These are phyloP conservation scores for Anisodus acutangulus DNA, from an alignment of 257 asterid species.

Conservation along the genomic window DNA sequence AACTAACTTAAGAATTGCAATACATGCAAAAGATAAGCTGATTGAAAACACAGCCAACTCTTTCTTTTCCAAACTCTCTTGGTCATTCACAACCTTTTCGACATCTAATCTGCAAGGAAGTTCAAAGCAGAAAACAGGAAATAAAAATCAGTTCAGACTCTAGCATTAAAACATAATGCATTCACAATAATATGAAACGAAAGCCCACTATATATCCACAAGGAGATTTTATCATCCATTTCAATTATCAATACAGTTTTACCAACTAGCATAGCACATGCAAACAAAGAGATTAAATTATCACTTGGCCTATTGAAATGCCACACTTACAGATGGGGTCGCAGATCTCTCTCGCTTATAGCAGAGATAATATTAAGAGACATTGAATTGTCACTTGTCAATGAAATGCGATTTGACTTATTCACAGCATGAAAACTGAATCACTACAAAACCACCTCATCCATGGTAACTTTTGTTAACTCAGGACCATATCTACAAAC, in stretches of 20 bases:
- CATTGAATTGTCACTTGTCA: not conserved
- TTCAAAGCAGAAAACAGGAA: constrained; percentile 22
- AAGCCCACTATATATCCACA: not conserved
- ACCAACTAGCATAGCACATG: not conserved
- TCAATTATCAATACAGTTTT: not conserved
- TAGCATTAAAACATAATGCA: not conserved
- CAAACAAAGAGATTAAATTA: not conserved
- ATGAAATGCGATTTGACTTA: not conserved
- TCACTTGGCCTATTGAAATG: constrained; percentile 8
- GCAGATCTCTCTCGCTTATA: not conserved
- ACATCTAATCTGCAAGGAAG: constrained; percentile 65
- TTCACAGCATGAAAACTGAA: not conserved
- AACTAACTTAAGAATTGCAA: constrained; percentile 59
- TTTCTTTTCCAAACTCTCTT: constrained; percentile 64
- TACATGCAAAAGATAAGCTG: constrained; percentile 59
- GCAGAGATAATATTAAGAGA: not conserved
- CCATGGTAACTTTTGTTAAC: not conserved
- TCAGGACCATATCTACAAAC: not conserved
- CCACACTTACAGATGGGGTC: not conserved
- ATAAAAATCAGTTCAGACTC: constrained; percentile 6
- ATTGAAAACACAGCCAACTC: constrained; percentile 61
- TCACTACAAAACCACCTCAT: not conserved
- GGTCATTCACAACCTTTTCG: constrained; percentile 63
- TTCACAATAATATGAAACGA: not conserved
- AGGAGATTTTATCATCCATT: not conserved